Percentiles rank a stretch among this genome's conserved stretches.
phyloP scores from a whole-genome alignment of 139 green algal genomes.

The Deuterostichococcus epilithicus region DNA sequence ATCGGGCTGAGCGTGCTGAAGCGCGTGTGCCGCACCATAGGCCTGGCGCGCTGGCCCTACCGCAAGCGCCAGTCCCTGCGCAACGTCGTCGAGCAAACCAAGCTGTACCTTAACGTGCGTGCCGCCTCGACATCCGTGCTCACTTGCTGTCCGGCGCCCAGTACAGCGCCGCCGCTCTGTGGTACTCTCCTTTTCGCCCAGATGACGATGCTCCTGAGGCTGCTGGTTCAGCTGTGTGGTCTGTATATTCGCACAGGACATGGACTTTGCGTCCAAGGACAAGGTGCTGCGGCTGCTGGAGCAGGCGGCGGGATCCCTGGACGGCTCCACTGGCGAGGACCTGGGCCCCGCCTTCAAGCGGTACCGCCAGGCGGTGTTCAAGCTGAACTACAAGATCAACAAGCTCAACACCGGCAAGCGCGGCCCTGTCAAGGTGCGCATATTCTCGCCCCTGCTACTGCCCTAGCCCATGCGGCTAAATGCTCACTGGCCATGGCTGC shows the following conservation, averaged over 20 bases:
- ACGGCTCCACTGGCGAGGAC: neutral
- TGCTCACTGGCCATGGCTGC: too few relatives aligned
- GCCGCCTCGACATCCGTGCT: too few relatives aligned
- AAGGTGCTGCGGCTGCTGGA: constrained; percentile 1
- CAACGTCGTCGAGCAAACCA: constrained; percentile 19
- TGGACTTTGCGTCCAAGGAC: neutral
- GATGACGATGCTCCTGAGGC: too few relatives aligned
- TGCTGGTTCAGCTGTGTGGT: too few relatives aligned
- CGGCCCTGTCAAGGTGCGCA: neutral
- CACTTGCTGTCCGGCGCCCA: too few relatives aligned
- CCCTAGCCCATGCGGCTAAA: too few relatives aligned
- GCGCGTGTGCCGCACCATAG: constrained; percentile 24
- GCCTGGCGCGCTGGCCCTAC: constrained; percentile 33
- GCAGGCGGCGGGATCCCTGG: neutral
- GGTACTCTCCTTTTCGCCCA: too few relatives aligned
- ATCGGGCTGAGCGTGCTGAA: constrained; percentile 33
- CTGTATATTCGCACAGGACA: neutral
- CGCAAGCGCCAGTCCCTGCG: constrained; percentile 20
- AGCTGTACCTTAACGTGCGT: constrained; percentile 13
- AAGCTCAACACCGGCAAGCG: constrained; percentile 7
- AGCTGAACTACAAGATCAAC: constrained; percentile 29
- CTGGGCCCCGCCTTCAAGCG: constrained; percentile 5
- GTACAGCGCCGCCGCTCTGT: too few relatives aligned
- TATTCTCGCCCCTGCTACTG: too few relatives aligned
- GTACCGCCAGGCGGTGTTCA: constrained; percentile 21